Percentiles rank a stretch among this genome's conserved stretches.
phyloP scores from a whole-genome alignment of 495 filamentous ascomycete genomes.

The Chlorociboria aeruginascens region DNA sequence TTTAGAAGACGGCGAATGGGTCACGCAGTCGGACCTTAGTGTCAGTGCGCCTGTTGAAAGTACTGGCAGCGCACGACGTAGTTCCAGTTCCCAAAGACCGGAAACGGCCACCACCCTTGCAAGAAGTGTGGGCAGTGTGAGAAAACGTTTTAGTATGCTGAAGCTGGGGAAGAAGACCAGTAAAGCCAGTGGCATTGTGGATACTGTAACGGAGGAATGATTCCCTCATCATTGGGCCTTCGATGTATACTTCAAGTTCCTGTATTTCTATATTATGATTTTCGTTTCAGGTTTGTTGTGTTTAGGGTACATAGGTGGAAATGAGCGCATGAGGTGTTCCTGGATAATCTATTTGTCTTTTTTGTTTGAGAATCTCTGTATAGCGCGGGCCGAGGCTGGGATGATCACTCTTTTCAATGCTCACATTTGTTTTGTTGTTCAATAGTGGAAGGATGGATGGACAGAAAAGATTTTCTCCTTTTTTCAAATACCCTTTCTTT shows the following conservation, averaged over 20 bases:
- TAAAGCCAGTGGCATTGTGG: slow-evolving; percentile 38
- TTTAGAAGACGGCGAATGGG: slow-evolving; percentile 8
- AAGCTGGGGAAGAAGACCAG: slow-evolving; percentile 55
- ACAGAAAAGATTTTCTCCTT: neutral
- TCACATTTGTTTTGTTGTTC: neutral
- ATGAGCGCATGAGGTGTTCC: neutral
- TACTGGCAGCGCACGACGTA: neutral
- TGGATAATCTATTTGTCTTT: neutral
- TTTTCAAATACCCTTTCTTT: too few species aligned
- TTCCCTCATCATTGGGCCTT: neutral
- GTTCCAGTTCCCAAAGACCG: neutral
- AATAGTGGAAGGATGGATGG: neutral
- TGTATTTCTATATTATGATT: neutral
- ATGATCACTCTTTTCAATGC: neutral
- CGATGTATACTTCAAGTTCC: neutral
- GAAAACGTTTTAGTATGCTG: slow-evolving; percentile 58
- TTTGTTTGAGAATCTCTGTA: too few species aligned
- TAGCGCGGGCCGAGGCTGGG: neutral
- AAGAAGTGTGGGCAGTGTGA: slow-evolving; percentile 37
- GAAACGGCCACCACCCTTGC: neutral
- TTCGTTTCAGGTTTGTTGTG: neutral
- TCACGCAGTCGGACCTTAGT: slow-evolving; percentile 6
- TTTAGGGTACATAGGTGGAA: neutral
- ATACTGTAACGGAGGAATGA: slow-evolving; percentile 32
- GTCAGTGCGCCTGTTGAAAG: neutral